These are phyloP conservation scores for Monilinia aucupariae DNA, from an alignment of 2,329 filamentous ascomycete genomes.

Conservation along the genomic window DNA sequence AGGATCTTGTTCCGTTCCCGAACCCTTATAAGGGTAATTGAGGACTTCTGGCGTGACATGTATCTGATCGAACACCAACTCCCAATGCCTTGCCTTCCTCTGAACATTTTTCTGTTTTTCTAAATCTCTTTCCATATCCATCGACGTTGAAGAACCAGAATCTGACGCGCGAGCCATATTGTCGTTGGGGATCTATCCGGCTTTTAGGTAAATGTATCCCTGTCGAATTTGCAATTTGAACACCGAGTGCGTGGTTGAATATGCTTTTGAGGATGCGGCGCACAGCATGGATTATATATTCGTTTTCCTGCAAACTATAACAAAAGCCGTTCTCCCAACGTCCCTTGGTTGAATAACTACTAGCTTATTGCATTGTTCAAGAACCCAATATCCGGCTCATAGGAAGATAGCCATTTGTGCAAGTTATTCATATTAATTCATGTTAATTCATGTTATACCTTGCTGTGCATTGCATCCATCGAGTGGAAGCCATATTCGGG, in stretches of 20 bases:
- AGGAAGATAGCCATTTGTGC: background rate
- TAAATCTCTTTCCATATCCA: slow-evolving; percentile 20
- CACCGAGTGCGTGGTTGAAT: background rate
- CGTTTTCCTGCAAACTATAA: background rate
- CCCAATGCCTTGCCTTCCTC: slow-evolving; percentile 34
- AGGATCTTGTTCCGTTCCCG: slow-evolving; percentile 40
- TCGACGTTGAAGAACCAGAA: slow-evolving; percentile 19
- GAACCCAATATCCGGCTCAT: background rate
- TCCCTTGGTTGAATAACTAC: background rate
- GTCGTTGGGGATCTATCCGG: slow-evolving; percentile 1
- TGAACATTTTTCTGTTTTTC: slow-evolving; percentile 22
- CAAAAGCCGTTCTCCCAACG: background rate
- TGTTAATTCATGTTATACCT: slow-evolving; percentile 2
- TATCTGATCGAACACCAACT: slow-evolving; percentile 42
- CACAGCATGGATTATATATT: background rate
- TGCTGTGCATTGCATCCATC: background rate
- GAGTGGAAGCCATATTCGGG: background rate
- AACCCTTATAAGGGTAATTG: slow-evolving; percentile 38
- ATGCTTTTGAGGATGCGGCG: background rate
- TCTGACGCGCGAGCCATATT: slow-evolving; percentile 12
- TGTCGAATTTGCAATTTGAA: background rate
- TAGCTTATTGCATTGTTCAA: too few species aligned
- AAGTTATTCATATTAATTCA: background rate
- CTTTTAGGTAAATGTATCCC: background rate
- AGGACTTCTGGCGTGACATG: slow-evolving; percentile 43